Evolutionary conservation across 2,329 filamentous ascomycete genomes (phyloP), one percentile per base, ranked within the genome.

Genomic region (Penicillium frequentans): DNA sequence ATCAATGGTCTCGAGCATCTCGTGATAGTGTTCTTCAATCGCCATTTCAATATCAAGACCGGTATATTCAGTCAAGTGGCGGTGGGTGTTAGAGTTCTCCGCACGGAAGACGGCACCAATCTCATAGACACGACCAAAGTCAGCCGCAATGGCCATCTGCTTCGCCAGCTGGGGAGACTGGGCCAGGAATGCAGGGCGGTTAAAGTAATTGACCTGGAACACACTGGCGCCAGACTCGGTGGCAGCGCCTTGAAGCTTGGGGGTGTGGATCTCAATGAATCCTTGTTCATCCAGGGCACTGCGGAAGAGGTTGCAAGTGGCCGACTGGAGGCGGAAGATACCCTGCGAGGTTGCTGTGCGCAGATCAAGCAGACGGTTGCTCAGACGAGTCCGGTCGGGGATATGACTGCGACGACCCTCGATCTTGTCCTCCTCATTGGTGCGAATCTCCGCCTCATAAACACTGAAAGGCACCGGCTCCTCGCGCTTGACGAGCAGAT

Each of bases 51-150:
- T 75, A 81, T 97, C 93, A 29, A 97, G 81, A 54, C 93, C 93
- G 5, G 92, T 97, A 72, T 96, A 97, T 73, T 97, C 93, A 0
- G 93, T 96, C 81, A 97, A 81, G 73, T 97, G 93, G 37, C 93
- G 87, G 69, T 96, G 93, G 0, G 93, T 97, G 74, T 97, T 97
- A 70, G 90, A 96, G 78, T 97, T 96, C 73, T 97, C 93, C 0
- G 93, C 93, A 64, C 93, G 87, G 82, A 97, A 97, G 7, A 97
- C 92, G 2, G 90, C 87, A 16, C 91, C 91, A 62, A 95, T 88
- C 72, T 97, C 93, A 68, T 93, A 97, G 7, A 97, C 93, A 50
- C 88, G 86, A 56, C 89, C 88, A 70, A 96, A 95, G 71, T 97
- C 93, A 27, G 92, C 88, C 5, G 91, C 90, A 42, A 97, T 91